Conservation (phyloP, 805 yeast genomes). For the Brettanomyces nanus region DNA sequence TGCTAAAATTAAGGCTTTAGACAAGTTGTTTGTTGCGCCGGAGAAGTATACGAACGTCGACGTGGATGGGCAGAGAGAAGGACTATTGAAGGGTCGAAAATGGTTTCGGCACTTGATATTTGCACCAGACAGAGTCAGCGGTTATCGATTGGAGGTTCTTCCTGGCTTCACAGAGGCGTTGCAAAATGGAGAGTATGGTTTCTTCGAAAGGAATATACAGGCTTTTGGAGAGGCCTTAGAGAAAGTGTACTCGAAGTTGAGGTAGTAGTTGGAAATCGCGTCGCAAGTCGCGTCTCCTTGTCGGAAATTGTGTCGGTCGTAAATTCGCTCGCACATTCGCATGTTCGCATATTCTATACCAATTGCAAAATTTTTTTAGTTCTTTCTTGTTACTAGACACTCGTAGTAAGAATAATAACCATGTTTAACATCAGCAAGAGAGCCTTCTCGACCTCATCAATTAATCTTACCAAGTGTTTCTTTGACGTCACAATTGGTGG, state of each 20-base stretch:
- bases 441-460: constrained; percentile 40
- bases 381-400: too few species aligned
- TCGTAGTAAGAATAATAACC: too few species aligned
- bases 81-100: constrained; percentile 39
- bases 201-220: constrained; percentile 12
- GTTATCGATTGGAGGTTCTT: constrained; percentile 41
- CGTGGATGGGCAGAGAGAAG: constrained; percentile 16
- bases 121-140: constrained; percentile 49
- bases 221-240: constrained; percentile 3
- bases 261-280: not conserved
- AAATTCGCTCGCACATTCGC: too few species aligned
- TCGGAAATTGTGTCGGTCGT: too few species aligned
- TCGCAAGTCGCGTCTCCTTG: too few species aligned
- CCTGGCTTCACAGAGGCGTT: constrained; percentile 53
- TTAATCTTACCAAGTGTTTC: constrained; percentile 42
- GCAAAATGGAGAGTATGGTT: constrained; percentile 34
- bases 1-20: constrained; percentile 43
- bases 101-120: constrained; percentile 61
- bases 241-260: not conserved
- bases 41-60: constrained; percentile 2
- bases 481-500: constrained; percentile 53
- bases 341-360: too few species aligned
- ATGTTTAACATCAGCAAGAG: constrained; percentile 26
- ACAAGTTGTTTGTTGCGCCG: constrained; percentile 40
- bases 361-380: too few species aligned